A percentile compares a stretch with the other conserved stretches of the same genome.
These are phyloP conservation scores for Flaveria trinervia DNA, from an alignment of 129 eudicot species.

Conservation along the genomic window DNA sequence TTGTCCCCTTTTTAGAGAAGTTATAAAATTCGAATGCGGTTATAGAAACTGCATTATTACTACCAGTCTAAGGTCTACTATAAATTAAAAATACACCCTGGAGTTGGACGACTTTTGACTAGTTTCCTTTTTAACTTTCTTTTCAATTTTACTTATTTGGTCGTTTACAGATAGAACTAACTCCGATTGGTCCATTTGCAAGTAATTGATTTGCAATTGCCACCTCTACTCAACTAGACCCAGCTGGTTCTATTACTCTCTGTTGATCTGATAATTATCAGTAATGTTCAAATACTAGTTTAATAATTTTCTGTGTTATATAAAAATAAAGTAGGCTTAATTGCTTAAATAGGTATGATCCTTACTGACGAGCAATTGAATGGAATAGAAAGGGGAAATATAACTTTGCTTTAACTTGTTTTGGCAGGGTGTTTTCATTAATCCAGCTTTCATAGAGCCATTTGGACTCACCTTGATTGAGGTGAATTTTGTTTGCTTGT, in stretches of 20 bases:
- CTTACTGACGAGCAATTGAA: not conserved
- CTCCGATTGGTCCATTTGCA: not conserved
- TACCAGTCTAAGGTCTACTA: not conserved
- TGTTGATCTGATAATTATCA: not conserved
- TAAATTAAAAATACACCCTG: not conserved
- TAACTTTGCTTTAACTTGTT: slow-evolving; percentile 21
- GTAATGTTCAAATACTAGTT: not conserved
- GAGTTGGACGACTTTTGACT: not conserved
- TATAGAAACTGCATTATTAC: not conserved
- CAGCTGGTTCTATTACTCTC: not conserved
- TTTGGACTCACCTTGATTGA: slow-evolving; percentile 97
- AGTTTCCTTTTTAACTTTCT: not conserved
- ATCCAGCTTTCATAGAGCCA: slow-evolving; percentile 99
- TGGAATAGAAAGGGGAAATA: not conserved
- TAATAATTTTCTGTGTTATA: not conserved
- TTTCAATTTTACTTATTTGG: not conserved
- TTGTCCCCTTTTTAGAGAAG: not conserved
- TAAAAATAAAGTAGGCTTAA: not conserved
- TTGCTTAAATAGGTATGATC: not conserved
- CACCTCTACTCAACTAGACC: not conserved
- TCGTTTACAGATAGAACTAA: not conserved
- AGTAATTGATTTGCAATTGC: not conserved
- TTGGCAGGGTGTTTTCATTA: slow-evolving; percentile 92
- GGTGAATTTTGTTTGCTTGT: slow-evolving; percentile 41
- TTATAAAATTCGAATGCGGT: not conserved